A percentile compares a stretch with the other conserved stretches of the same genome.
Evolutionary conservation across 23 red algal genomes (phyloP).

Genomic region (Pyropia haitanensis): DNA sequence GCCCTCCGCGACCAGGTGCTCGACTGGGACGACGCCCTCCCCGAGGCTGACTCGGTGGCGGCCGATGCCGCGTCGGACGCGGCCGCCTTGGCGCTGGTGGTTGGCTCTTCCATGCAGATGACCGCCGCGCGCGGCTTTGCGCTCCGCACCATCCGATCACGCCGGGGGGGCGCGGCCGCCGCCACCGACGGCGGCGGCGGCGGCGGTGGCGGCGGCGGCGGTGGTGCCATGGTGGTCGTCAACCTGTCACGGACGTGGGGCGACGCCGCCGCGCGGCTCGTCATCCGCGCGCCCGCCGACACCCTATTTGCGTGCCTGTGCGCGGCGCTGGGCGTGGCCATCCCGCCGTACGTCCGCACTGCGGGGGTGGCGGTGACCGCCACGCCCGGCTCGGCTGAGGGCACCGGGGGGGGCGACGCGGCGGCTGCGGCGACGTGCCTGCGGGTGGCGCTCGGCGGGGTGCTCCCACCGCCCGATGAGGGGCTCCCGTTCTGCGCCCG

Average conservation of each 20-base stretch:
- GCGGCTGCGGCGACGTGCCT: too few relatives aligned
- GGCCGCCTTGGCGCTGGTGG: constrained; percentile 52
- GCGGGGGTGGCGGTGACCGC: too few relatives aligned
- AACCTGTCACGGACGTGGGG: constrained; percentile 5
- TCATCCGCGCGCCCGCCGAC: constrained; percentile 8
- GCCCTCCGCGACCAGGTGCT: constrained; percentile 58
- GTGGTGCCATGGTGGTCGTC: background rate
- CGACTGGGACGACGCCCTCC: constrained; percentile 83
- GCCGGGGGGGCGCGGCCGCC: background rate
- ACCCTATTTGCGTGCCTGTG: constrained; percentile 1
- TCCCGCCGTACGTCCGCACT: too few relatives aligned
- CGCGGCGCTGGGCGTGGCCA: background rate
- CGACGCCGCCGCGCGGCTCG: constrained; percentile 1
- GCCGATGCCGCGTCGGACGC: constrained; percentile 17
- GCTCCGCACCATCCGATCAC: constrained; percentile 1
- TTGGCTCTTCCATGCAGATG: constrained; percentile 81
- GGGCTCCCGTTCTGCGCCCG: too few relatives aligned
- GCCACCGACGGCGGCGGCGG: too few relatives aligned
- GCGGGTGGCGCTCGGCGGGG: too few relatives aligned
- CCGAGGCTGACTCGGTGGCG: constrained; percentile 33
- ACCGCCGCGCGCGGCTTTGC: constrained; percentile 47
- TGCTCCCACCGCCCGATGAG: too few relatives aligned
- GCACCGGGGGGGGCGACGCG: too few relatives aligned
- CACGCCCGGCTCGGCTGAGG: too few relatives aligned
- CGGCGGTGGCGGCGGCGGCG: too few relatives aligned